Conservation (phyloP, 2,329 filamentous ascomycete species). For the Colletotrichum echinochloae region DNA sequence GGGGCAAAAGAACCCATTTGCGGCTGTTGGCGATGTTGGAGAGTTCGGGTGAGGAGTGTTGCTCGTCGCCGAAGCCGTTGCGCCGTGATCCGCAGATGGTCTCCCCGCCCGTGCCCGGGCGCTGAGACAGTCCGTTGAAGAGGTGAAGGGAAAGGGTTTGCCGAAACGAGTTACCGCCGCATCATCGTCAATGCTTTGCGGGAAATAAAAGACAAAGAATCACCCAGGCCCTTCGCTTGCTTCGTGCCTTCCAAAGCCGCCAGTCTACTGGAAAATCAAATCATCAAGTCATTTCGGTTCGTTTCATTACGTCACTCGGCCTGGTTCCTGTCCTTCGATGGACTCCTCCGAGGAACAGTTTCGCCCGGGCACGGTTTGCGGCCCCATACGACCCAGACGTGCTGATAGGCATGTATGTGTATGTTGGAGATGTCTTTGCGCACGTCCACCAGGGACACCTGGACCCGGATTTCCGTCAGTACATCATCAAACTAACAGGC, state of each 20-base stretch:
- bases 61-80: neutral
- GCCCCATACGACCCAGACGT: conserved; percentile 63
- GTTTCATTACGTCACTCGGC: conserved; percentile 4
- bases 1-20: neutral
- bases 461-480: conserved; percentile 33
- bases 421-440: conserved; percentile 60
- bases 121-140: no score
- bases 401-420: conserved; percentile 61
- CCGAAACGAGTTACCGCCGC: neutral
- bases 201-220: neutral
- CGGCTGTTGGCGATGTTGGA: neutral
- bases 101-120: no score
- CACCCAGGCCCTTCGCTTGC: neutral
- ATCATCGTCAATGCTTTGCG: neutral
- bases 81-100: neutral
- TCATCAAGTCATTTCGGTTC: conserved; percentile 18
- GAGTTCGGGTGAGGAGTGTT: neutral
- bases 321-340: neutral
- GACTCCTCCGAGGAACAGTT: neutral
- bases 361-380: conserved; percentile 60
- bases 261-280: neutral
- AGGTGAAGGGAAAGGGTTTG: neutral
- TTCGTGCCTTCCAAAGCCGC: neutral
- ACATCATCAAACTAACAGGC: conserved; percentile 14
- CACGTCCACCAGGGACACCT: conserved; percentile 63